Evolutionary conservation across 441 rosid genomes (phyloP).

Genomic region (Bocquillonia castaneifolia): DNA sequence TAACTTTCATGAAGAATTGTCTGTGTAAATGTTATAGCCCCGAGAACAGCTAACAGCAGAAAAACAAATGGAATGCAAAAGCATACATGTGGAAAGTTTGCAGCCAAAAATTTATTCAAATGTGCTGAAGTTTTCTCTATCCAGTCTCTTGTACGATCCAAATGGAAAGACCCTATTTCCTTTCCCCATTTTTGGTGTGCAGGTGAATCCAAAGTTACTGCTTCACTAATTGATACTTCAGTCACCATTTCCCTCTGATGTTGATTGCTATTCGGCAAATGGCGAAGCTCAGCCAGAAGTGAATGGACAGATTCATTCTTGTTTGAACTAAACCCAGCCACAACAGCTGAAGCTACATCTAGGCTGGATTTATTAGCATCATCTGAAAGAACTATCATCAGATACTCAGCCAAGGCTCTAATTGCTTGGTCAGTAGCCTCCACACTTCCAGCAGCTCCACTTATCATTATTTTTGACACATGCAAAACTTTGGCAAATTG

Average conservation of each 20-base stretch:
- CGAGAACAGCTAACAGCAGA: slow-evolving; percentile 16
- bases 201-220: slow-evolving; percentile 23
- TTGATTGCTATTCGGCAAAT: slow-evolving; percentile 44
- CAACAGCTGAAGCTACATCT: slow-evolving; percentile 27
- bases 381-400: slow-evolving; percentile 80
- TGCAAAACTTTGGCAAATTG: slow-evolving; percentile 80
- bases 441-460: slow-evolving; percentile 91
- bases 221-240: slow-evolving; percentile 33
- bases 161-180: slow-evolving; percentile 52
- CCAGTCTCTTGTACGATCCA: slow-evolving; percentile 82
- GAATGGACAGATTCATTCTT: slow-evolving; percentile 45
- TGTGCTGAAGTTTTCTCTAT: slow-evolving; percentile 58
- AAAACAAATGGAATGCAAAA: slow-evolving; percentile 20
- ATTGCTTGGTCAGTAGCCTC: slow-evolving; percentile 83
- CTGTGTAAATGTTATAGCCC: background rate
- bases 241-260: slow-evolving; percentile 30
- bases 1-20: slow-evolving; percentile 8
- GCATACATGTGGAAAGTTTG: slow-evolving; percentile 82
- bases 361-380: slow-evolving; percentile 51
- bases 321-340: slow-evolving; percentile 29
- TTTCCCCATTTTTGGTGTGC: slow-evolving; percentile 26
- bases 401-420: slow-evolving; percentile 87
- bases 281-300: slow-evolving; percentile 61
- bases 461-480: slow-evolving; percentile 67
- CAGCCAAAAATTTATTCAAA: slow-evolving; percentile 61